Evolutionary conservation across 768 basidiomycete species (phyloP).

Genomic region (Leccinum fibrillosum): DNA sequence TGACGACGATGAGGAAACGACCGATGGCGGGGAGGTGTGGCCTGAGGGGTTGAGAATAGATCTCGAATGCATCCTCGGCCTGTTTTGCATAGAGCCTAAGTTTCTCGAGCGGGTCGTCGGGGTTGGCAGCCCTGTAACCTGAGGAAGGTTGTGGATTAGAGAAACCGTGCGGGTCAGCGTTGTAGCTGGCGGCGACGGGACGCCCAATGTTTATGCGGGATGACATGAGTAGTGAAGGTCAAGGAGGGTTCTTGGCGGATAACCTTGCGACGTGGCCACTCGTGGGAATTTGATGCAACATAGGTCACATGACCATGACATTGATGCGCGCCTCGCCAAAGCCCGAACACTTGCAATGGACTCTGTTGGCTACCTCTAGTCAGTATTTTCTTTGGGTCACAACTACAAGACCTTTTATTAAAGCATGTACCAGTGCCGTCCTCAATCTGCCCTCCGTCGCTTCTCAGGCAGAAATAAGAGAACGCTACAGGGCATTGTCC

Average conservation of each 20-base stretch:
- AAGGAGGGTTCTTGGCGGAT: neutral
- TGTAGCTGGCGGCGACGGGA: slow-evolving; percentile 58
- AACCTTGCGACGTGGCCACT: slow-evolving; percentile 22
- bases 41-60: slow-evolving; percentile 88
- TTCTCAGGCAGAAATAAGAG: slow-evolving; percentile 66
- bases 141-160: slow-evolving; percentile 65
- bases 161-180: slow-evolving; percentile 75
- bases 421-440: slow-evolving; percentile 41
- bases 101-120: slow-evolving; percentile 80
- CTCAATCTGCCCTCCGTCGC: slow-evolving; percentile 69
- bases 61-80: slow-evolving; percentile 90
- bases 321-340: neutral
- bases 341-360: neutral
- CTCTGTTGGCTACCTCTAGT: slow-evolving; percentile 29
- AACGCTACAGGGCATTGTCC: slow-evolving; percentile 68
- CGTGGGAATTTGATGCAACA: slow-evolving; percentile 20
- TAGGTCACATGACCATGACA: slow-evolving; percentile 21
- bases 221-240: slow-evolving; percentile 47
- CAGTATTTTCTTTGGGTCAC: slow-evolving; percentile 7
- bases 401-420: neutral
- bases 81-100: slow-evolving; percentile 65
- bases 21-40: slow-evolving; percentile 94
- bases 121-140: slow-evolving; percentile 77
- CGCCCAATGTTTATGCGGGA: slow-evolving; percentile 82
- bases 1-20: slow-evolving; percentile 95